Evolutionary conservation across 306 rosid species (phyloP), one percentile per base, ranked within the genome.

Genomic region (Inga oerstediana): DNA sequence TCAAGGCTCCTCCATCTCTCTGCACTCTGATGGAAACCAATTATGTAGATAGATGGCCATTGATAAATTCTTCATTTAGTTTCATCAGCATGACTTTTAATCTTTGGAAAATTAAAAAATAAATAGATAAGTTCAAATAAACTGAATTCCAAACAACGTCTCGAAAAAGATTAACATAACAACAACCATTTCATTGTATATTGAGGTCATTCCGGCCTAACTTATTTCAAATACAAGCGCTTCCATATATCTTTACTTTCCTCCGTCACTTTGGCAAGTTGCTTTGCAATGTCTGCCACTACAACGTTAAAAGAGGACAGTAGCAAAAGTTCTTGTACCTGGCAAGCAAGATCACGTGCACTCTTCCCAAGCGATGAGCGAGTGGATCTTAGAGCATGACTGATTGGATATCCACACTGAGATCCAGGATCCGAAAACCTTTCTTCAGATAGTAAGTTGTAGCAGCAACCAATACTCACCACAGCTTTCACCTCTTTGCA

Each of bases 261-360:
- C 64, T 44, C n/a, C 19, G 45, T 72, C 73, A 72, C 10, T 61
- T 45, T 72, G 39, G 68, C 54, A 32, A 48, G 27, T 35, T 39
- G 48, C 39, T 48, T 73, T 37, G 14, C 37, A 66, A 43, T 61
- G 76, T 59, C 71, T 32, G 77, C 81, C 16, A 37, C 54, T 43
- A 72, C 34, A 52, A 58, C 65, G 11, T 17, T 7, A 1, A 78
- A 43, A 30, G 76, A 68, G 49, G 10, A 49, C 67, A 76, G 35
- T 69, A 71, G 74, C 67, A 66, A 58, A 71, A 44, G 66, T 49
- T 80, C 77, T 15, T 24, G 32, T 87, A 93, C 99, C 97, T 96
- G 98, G 83, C 98, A 96, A 83, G 99, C 98, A 84, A 96, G 98
- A 85, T 93, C 98, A 11, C 92, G 89, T 19, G 93, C 89, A 82